Conservation (phyloP, 2,329 filamentous ascomycete genomes). For the Pseudogymnoascus sp. region DNA sequence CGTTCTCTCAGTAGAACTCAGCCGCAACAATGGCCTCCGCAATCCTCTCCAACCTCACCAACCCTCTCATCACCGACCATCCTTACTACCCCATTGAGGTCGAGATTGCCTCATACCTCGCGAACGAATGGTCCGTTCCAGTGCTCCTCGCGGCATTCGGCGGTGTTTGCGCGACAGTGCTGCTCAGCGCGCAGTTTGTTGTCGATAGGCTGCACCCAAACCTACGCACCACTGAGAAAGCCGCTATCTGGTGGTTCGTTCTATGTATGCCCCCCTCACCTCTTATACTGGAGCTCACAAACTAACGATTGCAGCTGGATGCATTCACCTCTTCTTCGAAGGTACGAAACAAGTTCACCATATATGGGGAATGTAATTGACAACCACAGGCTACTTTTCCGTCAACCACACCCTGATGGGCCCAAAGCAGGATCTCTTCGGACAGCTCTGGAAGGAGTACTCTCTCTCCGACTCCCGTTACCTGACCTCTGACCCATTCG, state of each 20-base stretch:
- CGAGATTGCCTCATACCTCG: constrained; percentile 53
- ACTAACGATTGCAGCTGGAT: constrained; percentile 19
- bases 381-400: constrained; percentile 38
- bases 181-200: constrained; percentile 47
- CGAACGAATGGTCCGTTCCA: constrained; percentile 55
- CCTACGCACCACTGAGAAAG: constrained; percentile 46
- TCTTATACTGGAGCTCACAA: not conserved
- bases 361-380: not conserved
- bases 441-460: constrained; percentile 52
- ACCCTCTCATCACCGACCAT: constrained; percentile 35
- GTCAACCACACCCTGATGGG: constrained; percentile 37
- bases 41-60: constrained; percentile 19
- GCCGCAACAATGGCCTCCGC: not conserved
- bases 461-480: constrained; percentile 50
- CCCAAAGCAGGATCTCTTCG: constrained; percentile 37
- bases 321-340: constrained; percentile 29
- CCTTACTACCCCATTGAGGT: constrained; percentile 65
- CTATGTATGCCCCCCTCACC: constrained; percentile 47
- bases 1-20: constrained; percentile 8
- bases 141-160: constrained; percentile 54
- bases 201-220: constrained; percentile 45
- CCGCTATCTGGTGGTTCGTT: constrained; percentile 66
- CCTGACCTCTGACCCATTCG: constrained; percentile 43
- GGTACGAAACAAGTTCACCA: constrained; percentile 18
- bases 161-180: constrained; percentile 46